These are phyloP conservation scores for Tardiomyces digboiensis DNA, from an alignment of 1,139 yeast genomes.

Conservation along the genomic window DNA sequence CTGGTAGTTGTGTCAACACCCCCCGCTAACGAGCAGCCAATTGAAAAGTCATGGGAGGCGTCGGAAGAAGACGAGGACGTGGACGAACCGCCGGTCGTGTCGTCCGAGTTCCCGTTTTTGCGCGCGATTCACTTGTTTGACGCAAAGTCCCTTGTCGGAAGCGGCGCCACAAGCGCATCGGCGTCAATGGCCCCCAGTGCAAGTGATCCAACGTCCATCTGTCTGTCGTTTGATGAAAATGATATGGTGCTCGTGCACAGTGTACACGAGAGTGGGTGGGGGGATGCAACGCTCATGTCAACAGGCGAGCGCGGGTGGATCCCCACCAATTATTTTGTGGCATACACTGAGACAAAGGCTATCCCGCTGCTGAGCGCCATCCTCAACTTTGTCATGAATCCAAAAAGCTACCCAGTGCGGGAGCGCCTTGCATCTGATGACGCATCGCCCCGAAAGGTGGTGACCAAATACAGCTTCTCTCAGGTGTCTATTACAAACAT, in stretches of 20 bases:
- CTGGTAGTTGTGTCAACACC: too few relatives aligned
- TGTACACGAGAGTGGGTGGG: slow-evolving; percentile 95
- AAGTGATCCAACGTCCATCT: slow-evolving; percentile 64
- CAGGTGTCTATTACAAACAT: slow-evolving; percentile 44
- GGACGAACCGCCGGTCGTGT: neutral
- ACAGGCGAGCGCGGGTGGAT: slow-evolving; percentile 89
- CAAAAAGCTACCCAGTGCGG: slow-evolving; percentile 14
- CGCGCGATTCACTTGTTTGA: slow-evolving; percentile 78
- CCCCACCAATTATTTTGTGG: slow-evolving; percentile 77
- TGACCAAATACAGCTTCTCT: slow-evolving; percentile 21
- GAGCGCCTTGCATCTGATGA: too few relatives aligned
- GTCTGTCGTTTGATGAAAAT: slow-evolving; percentile 70
- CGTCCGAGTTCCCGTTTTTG: slow-evolving; percentile 25
- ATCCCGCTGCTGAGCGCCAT: slow-evolving; percentile 56
- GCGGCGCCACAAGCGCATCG: slow-evolving; percentile 23
- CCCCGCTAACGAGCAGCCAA: too few relatives aligned
- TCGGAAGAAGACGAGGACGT: neutral
- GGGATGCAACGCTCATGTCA: slow-evolving; percentile 76
- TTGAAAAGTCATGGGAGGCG: too few relatives aligned
- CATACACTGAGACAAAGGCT: slow-evolving; percentile 42
- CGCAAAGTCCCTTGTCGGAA: slow-evolving; percentile 51
- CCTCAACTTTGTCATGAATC: slow-evolving; percentile 65
- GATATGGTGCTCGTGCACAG: slow-evolving; percentile 85
- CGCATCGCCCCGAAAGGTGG: too few relatives aligned
- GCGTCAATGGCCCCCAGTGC: slow-evolving; percentile 25